These are phyloP conservation scores for Letharia lupina DNA, from an alignment of 495 filamentous ascomycete genomes.

Conservation along the genomic window DNA sequence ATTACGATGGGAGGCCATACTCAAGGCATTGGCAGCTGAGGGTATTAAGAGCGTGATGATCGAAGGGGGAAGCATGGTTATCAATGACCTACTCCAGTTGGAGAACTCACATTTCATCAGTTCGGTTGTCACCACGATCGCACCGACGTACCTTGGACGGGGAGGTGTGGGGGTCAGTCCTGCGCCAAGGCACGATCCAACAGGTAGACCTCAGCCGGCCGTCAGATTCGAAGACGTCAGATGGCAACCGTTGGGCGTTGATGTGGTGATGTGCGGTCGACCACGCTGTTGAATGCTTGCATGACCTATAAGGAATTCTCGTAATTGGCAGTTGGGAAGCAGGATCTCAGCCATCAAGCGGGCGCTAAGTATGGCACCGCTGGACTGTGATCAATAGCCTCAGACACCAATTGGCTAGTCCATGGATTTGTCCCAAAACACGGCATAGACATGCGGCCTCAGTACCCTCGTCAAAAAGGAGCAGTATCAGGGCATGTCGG, in stretches of 20 bases:
- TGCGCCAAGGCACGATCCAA: slow-evolving; percentile 39
- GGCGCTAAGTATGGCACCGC: no score
- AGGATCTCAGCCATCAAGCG: no score
- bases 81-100: slow-evolving; percentile 60
- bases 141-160: slow-evolving; percentile 72
- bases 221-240: slow-evolving; percentile 55
- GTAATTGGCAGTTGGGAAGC: no score
- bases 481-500: neutral
- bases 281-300: slow-evolving; percentile 20
- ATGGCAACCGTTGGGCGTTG: slow-evolving; percentile 63
- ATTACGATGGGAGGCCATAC: slow-evolving; percentile 54
- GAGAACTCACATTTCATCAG: slow-evolving; percentile 56
- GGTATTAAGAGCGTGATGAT: slow-evolving; percentile 77
- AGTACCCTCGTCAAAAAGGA: neutral
- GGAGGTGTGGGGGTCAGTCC: slow-evolving; percentile 69
- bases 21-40: slow-evolving; percentile 47
- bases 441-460: neutral
- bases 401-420: neutral
- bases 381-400: no score
- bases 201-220: slow-evolving; percentile 45
- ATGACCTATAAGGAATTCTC: neutral
- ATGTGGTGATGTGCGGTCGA: slow-evolving; percentile 69
- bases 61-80: slow-evolving; percentile 72
- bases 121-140: slow-evolving; percentile 73
- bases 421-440: neutral